These are phyloP conservation scores for Aspergillus ochraceus DNA, from an alignment of 2,329 filamentous ascomycete species.

Conservation along the genomic window DNA sequence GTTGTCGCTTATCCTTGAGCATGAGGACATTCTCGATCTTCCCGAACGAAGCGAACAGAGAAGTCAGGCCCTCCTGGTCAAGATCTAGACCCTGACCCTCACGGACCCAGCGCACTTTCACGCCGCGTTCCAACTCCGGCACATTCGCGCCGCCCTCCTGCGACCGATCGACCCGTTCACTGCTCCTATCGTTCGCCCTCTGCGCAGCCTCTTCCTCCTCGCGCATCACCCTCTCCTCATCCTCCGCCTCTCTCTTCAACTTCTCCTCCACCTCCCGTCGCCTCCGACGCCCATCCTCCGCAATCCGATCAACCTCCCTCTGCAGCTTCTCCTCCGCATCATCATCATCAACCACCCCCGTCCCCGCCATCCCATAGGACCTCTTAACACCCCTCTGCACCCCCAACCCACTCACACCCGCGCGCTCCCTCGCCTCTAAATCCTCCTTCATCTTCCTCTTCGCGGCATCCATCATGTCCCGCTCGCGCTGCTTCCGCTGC, in stretches of 20 bases:
- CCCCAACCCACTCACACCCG: conserved; percentile 39
- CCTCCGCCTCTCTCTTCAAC: conserved; percentile 46
- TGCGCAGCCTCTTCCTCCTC: conserved; percentile 48
- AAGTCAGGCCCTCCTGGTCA: conserved; percentile 48
- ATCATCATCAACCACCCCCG: conserved; percentile 41
- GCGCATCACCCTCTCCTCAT: conserved; percentile 36
- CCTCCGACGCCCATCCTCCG: conserved; percentile 54
- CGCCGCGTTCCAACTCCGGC: conserved; percentile 56
- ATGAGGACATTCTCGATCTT: conserved; percentile 56
- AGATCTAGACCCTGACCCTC: conserved; percentile 49
- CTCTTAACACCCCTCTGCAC: conserved; percentile 57
- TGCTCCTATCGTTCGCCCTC: conserved; percentile 35
- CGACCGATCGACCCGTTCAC: conserved; percentile 33
- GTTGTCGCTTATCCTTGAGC: conserved; percentile 58
- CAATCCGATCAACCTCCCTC: conserved; percentile 54
- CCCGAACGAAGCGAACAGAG: conserved; percentile 57
- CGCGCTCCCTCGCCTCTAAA: conserved; percentile 72
- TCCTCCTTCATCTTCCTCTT: conserved; percentile 80
- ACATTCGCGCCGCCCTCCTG: conserved; percentile 44
- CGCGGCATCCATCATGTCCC: conserved; percentile 71
- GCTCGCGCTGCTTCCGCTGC: conserved; percentile 67
- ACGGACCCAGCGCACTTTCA: conserved; percentile 58
- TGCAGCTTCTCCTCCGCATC: conserved; percentile 52
- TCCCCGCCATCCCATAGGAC: conserved; percentile 45
- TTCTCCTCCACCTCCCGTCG: conserved; percentile 50